A percentile compares a stretch with the other conserved stretches of the same genome.
Evolutionary conservation across 2,329 filamentous ascomycete genomes (phyloP).

Genomic region (Pyrenophora teres): DNA sequence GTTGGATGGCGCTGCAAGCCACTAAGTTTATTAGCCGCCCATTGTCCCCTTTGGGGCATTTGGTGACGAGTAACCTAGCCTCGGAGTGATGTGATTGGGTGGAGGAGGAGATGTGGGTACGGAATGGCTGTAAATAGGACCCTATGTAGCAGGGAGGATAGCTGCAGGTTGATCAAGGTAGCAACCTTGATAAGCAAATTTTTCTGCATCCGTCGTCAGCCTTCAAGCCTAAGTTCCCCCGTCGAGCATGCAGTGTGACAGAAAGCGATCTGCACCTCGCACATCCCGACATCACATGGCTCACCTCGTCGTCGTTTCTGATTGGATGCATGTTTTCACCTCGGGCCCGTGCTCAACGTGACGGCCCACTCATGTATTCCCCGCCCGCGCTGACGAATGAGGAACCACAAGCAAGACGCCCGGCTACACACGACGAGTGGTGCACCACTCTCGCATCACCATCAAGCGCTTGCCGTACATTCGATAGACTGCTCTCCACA

Average conservation of each 20-base stretch:
- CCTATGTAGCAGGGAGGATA: slow-evolving; percentile 32
- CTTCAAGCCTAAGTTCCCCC: slow-evolving; percentile 16
- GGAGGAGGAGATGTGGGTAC: slow-evolving; percentile 7
- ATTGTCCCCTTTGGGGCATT: slow-evolving; percentile 35
- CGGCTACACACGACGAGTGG: slow-evolving; percentile 32
- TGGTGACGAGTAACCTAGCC: slow-evolving; percentile 30
- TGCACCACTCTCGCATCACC: slow-evolving; percentile 41
- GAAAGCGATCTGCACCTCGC: slow-evolving; percentile 31
- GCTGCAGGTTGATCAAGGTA: slow-evolving; percentile 19
- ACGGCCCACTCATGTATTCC: slow-evolving; percentile 27
- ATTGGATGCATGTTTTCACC: slow-evolving; percentile 41
- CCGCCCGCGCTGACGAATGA: slow-evolving; percentile 33
- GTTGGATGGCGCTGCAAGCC: slow-evolving; percentile 35
- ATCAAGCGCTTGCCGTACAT: slow-evolving; percentile 43
- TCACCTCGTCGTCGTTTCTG: slow-evolving; percentile 2
- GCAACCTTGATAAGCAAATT: slow-evolving; percentile 19
- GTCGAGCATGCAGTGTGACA: slow-evolving; percentile 41
- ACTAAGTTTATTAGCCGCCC: slow-evolving; percentile 41
- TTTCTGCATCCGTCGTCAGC: slow-evolving; percentile 23
- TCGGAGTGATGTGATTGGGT: slow-evolving; percentile 25
- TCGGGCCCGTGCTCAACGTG: slow-evolving; percentile 26
- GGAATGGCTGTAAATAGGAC: slow-evolving; percentile 42
- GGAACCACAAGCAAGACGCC: slow-evolving; percentile 22
- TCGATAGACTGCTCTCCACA: slow-evolving; percentile 45
- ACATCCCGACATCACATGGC: slow-evolving; percentile 37